These are phyloP conservation scores for Neoscytalidium dimidiatum DNA, from an alignment of 2,329 filamentous ascomycete species.

Conservation along the genomic window DNA sequence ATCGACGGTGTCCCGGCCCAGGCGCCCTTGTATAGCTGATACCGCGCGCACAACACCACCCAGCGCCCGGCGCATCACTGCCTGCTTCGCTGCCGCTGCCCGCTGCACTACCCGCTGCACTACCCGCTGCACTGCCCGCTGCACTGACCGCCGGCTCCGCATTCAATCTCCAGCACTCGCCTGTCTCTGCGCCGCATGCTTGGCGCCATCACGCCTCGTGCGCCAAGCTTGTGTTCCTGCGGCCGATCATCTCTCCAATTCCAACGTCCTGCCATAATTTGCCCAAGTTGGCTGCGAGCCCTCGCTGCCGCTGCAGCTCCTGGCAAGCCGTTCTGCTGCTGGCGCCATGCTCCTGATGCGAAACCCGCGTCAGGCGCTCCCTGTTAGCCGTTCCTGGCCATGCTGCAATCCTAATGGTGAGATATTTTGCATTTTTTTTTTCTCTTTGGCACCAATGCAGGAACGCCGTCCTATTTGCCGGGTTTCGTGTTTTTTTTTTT, in stretches of 20 bases:
- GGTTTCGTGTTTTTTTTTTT: not conserved
- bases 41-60: conserved; percentile 1
- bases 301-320: not conserved
- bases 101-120: not conserved
- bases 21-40: conserved; percentile 1
- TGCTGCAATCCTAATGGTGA: not conserved
- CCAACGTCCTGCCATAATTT: conserved; percentile 3
- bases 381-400: not conserved
- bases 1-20: not conserved
- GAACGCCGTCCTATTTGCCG: conserved; percentile 2
- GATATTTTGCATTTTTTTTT: not conserved
- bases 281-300: not conserved
- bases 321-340: not conserved
- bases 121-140: not conserved
- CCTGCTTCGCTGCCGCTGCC: not conserved
- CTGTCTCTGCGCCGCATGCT: not conserved
- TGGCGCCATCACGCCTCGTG: not conserved
- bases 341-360: not conserved
- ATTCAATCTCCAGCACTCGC: not conserved
- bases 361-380: not conserved
- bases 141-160: not conserved
- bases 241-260: conserved; percentile 3
- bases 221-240: conserved; percentile 2
- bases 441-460: not conserved
- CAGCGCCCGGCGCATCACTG: not conserved